Conservation (phyloP, 192 early-diverging fungal species). For the Ambispora gerdemannii region DNA sequence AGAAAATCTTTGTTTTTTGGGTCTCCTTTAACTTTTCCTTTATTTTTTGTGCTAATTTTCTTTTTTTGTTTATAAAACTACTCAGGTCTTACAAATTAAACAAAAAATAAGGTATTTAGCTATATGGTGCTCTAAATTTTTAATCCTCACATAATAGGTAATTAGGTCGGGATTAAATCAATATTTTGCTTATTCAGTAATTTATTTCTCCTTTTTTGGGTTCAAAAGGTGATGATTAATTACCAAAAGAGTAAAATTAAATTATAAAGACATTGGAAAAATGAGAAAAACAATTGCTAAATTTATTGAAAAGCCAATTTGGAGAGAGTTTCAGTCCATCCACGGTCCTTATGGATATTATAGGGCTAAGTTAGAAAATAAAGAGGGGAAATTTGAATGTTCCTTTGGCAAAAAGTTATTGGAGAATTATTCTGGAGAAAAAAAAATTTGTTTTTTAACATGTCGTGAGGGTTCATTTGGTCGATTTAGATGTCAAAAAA, state of each 20-base stretch:
- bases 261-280: neutral
- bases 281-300: conserved; percentile 13
- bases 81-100: neutral
- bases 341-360: neutral
- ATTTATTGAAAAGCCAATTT: conserved; percentile 1
- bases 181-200: neutral
- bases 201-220: conserved; percentile 2
- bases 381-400: conserved; percentile 2
- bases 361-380: conserved; percentile 6
- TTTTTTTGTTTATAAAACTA: conserved; percentile 18
- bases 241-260: conserved; percentile 2
- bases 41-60: conserved; percentile 9
- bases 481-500: neutral
- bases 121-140: conserved; percentile 11
- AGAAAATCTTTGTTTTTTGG: no score
- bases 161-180: conserved; percentile 14
- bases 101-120: neutral
- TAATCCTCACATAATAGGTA: conserved; percentile 15
- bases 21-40: conserved; percentile 8
- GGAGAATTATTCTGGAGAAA: conserved; percentile 6
- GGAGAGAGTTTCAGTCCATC: neutral
- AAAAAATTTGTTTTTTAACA: conserved; percentile 11
- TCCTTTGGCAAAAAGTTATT: conserved; percentile 7
- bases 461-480: neutral
- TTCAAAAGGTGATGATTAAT: neutral